Evolutionary conservation across 2,329 filamentous ascomycete genomes (phyloP).

Genomic region (Lasiodiplodia gonubiensis): DNA sequence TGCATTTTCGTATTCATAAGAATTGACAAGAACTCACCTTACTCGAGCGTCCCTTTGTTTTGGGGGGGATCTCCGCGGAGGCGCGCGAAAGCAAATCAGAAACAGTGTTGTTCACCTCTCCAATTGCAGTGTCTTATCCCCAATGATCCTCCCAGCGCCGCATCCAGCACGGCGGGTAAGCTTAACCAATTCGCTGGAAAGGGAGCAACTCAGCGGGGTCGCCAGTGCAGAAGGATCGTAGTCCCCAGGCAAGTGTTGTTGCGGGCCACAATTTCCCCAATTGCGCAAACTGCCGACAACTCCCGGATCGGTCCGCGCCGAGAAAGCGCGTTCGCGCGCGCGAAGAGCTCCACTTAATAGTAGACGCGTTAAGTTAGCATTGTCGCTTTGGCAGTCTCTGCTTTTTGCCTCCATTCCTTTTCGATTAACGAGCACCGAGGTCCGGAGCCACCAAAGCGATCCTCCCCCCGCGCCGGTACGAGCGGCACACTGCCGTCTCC

Average conservation of each 20-base stretch:
- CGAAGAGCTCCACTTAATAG: not conserved
- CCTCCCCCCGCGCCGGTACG: not conserved
- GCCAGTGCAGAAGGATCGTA: not conserved
- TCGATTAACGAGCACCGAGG: not conserved
- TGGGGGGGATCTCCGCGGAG: not conserved
- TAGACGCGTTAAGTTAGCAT: not conserved
- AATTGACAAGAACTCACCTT: not conserved
- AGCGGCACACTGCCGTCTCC: constrained; percentile 5
- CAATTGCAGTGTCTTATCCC: not conserved
- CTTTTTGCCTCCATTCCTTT: not conserved
- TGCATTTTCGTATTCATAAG: not conserved
- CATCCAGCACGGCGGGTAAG: not conserved
- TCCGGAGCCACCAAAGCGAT: not conserved
- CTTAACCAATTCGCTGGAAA: constrained; percentile 1
- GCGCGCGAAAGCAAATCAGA: not conserved
- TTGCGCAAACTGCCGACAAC: not conserved
- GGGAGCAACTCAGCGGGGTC: not conserved
- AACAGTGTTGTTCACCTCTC: not conserved
- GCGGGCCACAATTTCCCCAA: not conserved
- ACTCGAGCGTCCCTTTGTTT: not conserved
- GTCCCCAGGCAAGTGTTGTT: not conserved
- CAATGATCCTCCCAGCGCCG: not conserved
- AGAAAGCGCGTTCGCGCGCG: no score
- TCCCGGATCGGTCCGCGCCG: constrained; percentile 14
- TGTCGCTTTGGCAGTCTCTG: constrained; percentile 8